Conservation (phyloP, 768 basidiomycete species). For the Boletus rubescentipes region DNA sequence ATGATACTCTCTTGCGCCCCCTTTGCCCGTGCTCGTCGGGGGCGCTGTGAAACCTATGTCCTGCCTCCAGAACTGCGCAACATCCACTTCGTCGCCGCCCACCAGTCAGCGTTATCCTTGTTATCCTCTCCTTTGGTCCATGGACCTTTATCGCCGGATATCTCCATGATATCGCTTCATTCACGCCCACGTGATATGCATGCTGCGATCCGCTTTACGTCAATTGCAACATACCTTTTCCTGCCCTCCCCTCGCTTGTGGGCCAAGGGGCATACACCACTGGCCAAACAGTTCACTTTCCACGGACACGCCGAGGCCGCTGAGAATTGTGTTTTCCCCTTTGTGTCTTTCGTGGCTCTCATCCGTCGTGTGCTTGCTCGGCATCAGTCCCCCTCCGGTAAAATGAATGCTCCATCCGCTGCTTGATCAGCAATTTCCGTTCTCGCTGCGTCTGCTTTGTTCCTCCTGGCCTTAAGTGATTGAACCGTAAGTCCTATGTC, state of each 20-base stretch:
- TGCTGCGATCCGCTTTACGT: slow-evolving; percentile 28
- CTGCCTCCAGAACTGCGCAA: slow-evolving; percentile 1
- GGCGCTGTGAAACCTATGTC: slow-evolving; percentile 1
- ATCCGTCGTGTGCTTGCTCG: slow-evolving; percentile 8
- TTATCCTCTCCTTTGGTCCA: slow-evolving; percentile 9
- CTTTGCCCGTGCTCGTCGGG: slow-evolving; percentile 24
- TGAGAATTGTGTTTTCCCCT: slow-evolving; percentile 14
- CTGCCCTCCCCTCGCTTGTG: slow-evolving; percentile 33
- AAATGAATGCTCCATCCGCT: slow-evolving; percentile 19
- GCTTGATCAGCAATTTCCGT: slow-evolving; percentile 30
- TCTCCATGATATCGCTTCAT: slow-evolving; percentile 25
- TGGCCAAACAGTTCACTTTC: slow-evolving; percentile 22
- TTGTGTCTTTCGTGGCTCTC: slow-evolving; percentile 14
- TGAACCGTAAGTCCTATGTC: slow-evolving; percentile 14
- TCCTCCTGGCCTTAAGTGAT: slow-evolving; percentile 13
- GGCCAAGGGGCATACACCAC: slow-evolving; percentile 23
- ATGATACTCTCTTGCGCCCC: slow-evolving; percentile 10
- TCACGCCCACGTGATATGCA: slow-evolving; percentile 17
- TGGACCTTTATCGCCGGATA: slow-evolving; percentile 30
- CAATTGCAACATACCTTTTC: slow-evolving; percentile 28
- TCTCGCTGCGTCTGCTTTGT: not conserved
- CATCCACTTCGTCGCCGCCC: slow-evolving; percentile 1
- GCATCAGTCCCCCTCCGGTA: slow-evolving; percentile 6
- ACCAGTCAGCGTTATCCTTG: not conserved
- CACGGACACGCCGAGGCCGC: slow-evolving; percentile 28